phyloP scores from a whole-genome alignment of 169 alveolate genomes.

The Plasmodium gonderi region DNA sequence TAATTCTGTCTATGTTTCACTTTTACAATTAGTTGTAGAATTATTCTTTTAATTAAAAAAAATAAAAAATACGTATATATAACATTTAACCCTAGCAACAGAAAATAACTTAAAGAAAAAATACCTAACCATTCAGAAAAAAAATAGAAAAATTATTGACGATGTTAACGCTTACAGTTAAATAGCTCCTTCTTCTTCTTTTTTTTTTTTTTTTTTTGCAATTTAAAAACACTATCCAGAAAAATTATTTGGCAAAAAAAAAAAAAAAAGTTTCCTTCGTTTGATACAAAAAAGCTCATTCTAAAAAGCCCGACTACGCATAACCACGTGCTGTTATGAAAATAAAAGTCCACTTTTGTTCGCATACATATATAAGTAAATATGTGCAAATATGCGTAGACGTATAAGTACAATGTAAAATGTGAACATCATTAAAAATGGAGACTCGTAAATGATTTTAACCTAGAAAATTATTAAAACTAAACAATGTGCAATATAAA shows the following conservation, averaged over 20 bases:
- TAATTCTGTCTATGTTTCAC: constrained; percentile 3
- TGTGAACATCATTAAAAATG: neutral
- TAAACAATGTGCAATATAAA: neutral
- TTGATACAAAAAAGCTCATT: neutral
- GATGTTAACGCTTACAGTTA: neutral
- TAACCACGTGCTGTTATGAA: neutral
- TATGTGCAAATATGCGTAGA: neutral
- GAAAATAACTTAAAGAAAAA: neutral
- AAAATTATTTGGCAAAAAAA: constrained; percentile 5
- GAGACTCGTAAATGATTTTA: neutral
- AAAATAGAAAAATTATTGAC: neutral
- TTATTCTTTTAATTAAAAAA: constrained; percentile 14
- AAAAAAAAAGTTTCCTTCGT: neutral
- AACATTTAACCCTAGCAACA: neutral
- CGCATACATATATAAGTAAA: no score
- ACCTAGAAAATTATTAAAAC: neutral
- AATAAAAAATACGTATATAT: neutral
- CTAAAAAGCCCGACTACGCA: neutral
- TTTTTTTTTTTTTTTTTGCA: neutral
- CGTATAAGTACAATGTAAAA: neutral
- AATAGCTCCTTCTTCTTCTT: neutral
- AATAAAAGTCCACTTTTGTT: neutral
- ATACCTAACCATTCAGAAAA: constrained; percentile 6
- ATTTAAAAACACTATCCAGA: neutral
- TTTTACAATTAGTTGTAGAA: constrained; percentile 28